Base-by-base conservation (phyloP, 2,329 filamentous ascomycete genomes). In the Aspergillaceae sp. region DNA sequence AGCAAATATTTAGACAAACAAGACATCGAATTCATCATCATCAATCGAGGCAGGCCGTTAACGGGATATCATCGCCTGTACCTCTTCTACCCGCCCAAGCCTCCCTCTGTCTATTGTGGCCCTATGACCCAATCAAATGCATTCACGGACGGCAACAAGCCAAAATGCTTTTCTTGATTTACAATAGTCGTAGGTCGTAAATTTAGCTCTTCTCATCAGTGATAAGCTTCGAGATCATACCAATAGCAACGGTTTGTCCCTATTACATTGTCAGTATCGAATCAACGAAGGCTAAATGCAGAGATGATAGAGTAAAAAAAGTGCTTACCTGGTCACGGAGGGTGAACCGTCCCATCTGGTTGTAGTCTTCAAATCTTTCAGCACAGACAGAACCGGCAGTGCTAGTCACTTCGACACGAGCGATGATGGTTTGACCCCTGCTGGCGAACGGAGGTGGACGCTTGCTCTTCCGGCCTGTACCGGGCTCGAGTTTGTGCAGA, bases 161-260 rank as follows among this genome's bases (percentile, higher is more conserved):
- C 32, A 26, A 19, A 38, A n/a, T 8, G 27, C 36, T 47, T 29
- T 11, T 37, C 41, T 19, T 32, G 30, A 19, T 42, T 38, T 54
- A 32, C 4, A 29, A 11, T 5, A 28, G 26, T 38, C 9, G 11
- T 8, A 38, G 27, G 36, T 38, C 36, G 54, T 40, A 33, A 48
- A 29, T 46, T 48, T 56, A 54, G 29, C 57, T 54, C 27, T 51
- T 46, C 30, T 63, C 59, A 19, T 54, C 27, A 29, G 44, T 44
- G 56, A 86, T 80, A 50, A 98, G 79, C 78, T 90, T 96, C 49
- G 88, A 96, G 67, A 98, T 94, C 80, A 98, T 98, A 63, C 92
- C 92, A 73, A 98, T 98, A 47, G 92, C 92, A 74, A 98, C 96
- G 0, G 92, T 98, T 86, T 97, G 91, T 60, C 92, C 92, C 83